A percentile compares a stretch with the other conserved stretches of the same genome.
These are phyloP conservation scores for Xylariaceae sp. DNA, from an alignment of 2,329 filamentous ascomycete species.

Conservation along the genomic window DNA sequence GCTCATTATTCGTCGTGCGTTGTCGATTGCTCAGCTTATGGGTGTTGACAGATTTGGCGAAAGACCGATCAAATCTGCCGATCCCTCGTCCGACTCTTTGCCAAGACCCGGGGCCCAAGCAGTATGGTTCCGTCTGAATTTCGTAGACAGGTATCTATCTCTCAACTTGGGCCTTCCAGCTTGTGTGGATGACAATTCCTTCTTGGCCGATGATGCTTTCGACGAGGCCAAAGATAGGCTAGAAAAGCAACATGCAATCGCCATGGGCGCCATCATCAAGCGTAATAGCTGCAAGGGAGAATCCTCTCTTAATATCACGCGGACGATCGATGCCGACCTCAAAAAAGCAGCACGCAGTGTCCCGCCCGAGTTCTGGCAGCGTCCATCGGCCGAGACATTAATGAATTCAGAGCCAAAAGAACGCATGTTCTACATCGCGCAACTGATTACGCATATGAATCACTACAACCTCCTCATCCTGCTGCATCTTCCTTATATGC, in stretches of 20 bases:
- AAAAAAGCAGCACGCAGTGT: slow-evolving; percentile 39
- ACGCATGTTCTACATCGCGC: slow-evolving; percentile 28
- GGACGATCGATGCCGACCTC: slow-evolving; percentile 45
- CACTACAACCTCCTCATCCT: slow-evolving; percentile 48
- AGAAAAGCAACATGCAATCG: slow-evolving; percentile 40
- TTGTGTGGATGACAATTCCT: slow-evolving; percentile 38
- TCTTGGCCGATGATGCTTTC: slow-evolving; percentile 29
- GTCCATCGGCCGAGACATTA: slow-evolving; percentile 26
- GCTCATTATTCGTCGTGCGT: slow-evolving; percentile 45
- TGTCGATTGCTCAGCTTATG: slow-evolving; percentile 48
- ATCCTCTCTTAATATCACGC: slow-evolving; percentile 38
- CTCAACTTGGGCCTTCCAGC: slow-evolving; percentile 47
- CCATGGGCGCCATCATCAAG: slow-evolving; percentile 43
- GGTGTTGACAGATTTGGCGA: slow-evolving; percentile 39
- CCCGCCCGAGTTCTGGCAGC: slow-evolving; percentile 45
- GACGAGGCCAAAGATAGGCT: slow-evolving; percentile 40
- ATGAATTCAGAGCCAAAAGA: slow-evolving; percentile 19
- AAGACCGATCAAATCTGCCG: slow-evolving; percentile 36
- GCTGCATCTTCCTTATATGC: slow-evolving; percentile 52
- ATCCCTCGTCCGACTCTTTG: slow-evolving; percentile 32
- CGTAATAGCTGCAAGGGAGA: slow-evolving; percentile 38
- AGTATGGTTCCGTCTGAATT: slow-evolving; percentile 47
- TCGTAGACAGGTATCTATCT: slow-evolving; percentile 46
- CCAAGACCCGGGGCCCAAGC: slow-evolving; percentile 28
- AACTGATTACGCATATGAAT: slow-evolving; percentile 44